phyloP scores from a whole-genome alignment of 179 eudicot genomes.

The Amaranthus tricolor region DNA sequence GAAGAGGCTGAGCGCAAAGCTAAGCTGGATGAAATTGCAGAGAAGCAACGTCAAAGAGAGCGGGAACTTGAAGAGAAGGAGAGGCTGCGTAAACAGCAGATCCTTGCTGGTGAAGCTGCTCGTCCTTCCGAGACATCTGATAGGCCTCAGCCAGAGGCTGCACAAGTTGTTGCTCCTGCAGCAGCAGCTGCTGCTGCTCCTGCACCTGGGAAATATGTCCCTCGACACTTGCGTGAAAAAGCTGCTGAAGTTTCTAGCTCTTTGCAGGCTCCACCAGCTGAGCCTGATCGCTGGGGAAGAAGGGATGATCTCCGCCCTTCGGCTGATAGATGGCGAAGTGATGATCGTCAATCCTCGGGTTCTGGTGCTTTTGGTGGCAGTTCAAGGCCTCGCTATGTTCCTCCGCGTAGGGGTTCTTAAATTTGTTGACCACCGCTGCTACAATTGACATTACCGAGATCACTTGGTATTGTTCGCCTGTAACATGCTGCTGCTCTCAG shows the following conservation, averaged over 20 bases:
- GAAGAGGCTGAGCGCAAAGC: constrained; percentile 78
- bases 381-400: no score
- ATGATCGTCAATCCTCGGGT: not conserved
- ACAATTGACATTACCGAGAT: no score
- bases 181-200: constrained; percentile 41
- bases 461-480: no score
- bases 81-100: constrained; percentile 47
- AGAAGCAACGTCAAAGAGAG: constrained; percentile 80
- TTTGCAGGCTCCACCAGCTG: constrained; percentile 47
- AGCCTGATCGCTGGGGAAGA: constrained; percentile 54
- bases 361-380: constrained; percentile 5
- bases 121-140: constrained; percentile 33
- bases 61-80: constrained; percentile 78
- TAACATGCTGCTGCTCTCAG: no score
- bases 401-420: no score
- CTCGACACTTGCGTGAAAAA: constrained; percentile 34
- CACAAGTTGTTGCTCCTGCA: constrained; percentile 33
- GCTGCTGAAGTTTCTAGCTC: constrained; percentile 18
- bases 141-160: constrained; percentile 35
- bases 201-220: constrained; percentile 64
- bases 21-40: constrained; percentile 81
- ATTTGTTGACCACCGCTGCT: no score
- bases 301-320: constrained; percentile 36
- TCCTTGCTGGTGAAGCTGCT: constrained; percentile 40
- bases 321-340: constrained; percentile 39